Base-by-base conservation (phyloP, 2,329 filamentous ascomycete species). In the Colletotrichum kahawae region DNA sequence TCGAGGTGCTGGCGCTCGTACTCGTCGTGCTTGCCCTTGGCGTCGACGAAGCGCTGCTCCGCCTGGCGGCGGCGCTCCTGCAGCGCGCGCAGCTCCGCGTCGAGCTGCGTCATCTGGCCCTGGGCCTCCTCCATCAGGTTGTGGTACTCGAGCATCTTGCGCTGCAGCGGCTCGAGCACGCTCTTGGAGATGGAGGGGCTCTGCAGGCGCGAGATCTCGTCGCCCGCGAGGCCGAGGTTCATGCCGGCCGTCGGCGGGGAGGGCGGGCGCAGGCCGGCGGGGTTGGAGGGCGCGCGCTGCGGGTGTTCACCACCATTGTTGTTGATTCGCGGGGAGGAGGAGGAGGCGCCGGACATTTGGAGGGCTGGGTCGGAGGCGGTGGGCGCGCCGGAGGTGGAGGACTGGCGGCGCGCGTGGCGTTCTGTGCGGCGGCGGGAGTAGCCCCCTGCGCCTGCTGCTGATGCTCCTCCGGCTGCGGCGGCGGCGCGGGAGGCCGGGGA, bases 141-240 rank as follows among this genome's bases (percentile, higher is more conserved):
- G 16, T 83, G 80, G 80, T 88, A 88, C 82, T 88, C 85, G 63
- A 81, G 80, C 56, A 87, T 84, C 80, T 88, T 88, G 67, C 83
- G 82, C 74, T 87, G 84, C 1, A 88, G 85, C 7, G 86, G 86
- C 75, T 85, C 84, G 38, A 88, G 84, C 71, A 88, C 86, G 77
- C 81, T 85, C 75, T 85, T 82, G 67, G 82, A 79, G 65, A 88
- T 83, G 79, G 83, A 85, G 21, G 86, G 86, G 74, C 84, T 87
- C 76, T 86, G 84, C 71, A 88, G 81, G n/a, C 86, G 85, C 76
- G 82, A 82, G 79, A 88, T 85, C 59, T 78, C 69, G 24, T 71
- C 73, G 51, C 29, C 79, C 76, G 65, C 78, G 77, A 10, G 67
- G 77, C 18, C 77, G 70, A 31, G 74, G 65, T 59, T 74, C 67